Percentiles rank a stretch among this genome's conserved stretches.
phyloP scores from a whole-genome alignment of 129 eudicot species.

The Daucus carota region DH1_v3.0 NC_030381.2:46549001-46549500 shows the following conservation, averaged over 20 bases:
- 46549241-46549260: constrained; percentile 99
- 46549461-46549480: not conserved
- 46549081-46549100: constrained; percentile 54
- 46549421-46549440: constrained; percentile 26
- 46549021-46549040: constrained; percentile 5
- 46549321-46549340: constrained; percentile 83
- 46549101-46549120: constrained; percentile 53
- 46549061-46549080: constrained; percentile 91
- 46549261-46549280: constrained; percentile 90
- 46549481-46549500: not conserved
- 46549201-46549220: constrained; percentile 73
- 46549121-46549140: constrained; percentile 77
- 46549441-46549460: not conserved
- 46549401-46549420: constrained; percentile 33
- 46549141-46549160: constrained; percentile 71
- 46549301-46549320: constrained; percentile 73
- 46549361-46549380: constrained; percentile 85
- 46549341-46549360: constrained; percentile 99
- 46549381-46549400: constrained; percentile 41
- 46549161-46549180: constrained; percentile 84
- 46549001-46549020: not conserved
- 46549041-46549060: constrained; percentile 82
- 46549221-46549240: constrained; percentile 98
- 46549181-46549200: constrained; percentile 61
- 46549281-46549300: constrained; percentile 55